Evolutionary conservation across 208 protist species (phyloP).

Genomic region (Zelonia costaricensis): DNA sequence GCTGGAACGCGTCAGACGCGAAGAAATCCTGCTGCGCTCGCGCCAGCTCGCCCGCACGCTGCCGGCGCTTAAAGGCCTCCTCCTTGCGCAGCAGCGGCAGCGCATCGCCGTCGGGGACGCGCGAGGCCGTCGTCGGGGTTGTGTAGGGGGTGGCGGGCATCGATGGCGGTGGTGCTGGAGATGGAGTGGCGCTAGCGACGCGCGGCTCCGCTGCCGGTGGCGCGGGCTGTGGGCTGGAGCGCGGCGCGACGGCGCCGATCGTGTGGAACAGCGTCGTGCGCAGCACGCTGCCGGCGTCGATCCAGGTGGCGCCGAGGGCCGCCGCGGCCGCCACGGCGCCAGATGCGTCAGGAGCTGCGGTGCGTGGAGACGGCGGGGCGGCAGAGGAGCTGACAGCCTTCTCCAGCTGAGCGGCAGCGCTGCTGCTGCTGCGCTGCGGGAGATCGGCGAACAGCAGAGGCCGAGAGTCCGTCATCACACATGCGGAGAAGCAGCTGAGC

Average conservation of each 20-base stretch:
- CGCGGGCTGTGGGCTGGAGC: background rate
- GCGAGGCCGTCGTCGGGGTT: background rate
- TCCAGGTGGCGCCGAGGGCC: slow-evolving; percentile 8
- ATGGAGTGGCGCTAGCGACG: background rate
- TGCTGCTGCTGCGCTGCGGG: too few species aligned
- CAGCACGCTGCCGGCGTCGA: slow-evolving; percentile 19
- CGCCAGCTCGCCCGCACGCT: slow-evolving; percentile 25
- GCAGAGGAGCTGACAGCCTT: too few species aligned
- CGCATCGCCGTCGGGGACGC: slow-evolving; percentile 1
- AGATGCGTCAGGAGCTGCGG: background rate
- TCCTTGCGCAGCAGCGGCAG: slow-evolving; percentile 38
- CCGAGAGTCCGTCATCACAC: background rate
- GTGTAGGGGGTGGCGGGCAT: background rate
- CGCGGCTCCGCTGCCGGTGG: background rate
- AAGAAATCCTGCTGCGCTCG: slow-evolving; percentile 23
- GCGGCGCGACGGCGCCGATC: slow-evolving; percentile 21
- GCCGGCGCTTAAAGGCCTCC: slow-evolving; percentile 46
- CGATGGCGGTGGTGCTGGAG: background rate
- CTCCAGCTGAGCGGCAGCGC: too few species aligned
- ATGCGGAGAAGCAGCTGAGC: slow-evolving; percentile 2
- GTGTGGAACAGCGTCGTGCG: slow-evolving; percentile 21
- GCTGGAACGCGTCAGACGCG: slow-evolving; percentile 22
- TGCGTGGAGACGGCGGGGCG: too few species aligned
- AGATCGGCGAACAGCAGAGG: background rate
- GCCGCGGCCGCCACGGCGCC: background rate